Conservation (phyloP, 805 yeast species). For the Lipomyces orientalis region DNA sequence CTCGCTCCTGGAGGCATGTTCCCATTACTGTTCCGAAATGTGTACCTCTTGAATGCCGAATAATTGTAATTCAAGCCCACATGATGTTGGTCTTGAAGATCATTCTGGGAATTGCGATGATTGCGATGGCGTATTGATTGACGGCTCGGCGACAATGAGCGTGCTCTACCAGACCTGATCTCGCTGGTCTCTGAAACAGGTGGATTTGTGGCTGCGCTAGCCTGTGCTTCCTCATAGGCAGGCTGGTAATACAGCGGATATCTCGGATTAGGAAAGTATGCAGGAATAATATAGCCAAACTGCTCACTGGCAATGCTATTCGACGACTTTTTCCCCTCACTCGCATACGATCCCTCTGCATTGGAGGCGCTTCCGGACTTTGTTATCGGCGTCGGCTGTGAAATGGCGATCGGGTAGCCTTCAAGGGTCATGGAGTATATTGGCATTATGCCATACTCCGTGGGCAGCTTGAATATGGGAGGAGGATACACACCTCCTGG, state of each 20-base stretch:
- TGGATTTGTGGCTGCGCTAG: not conserved
- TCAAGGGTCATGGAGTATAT: constrained; percentile 7
- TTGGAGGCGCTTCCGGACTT: not conserved
- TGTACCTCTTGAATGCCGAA: not conserved
- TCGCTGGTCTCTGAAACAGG: not conserved
- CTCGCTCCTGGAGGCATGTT: not conserved
- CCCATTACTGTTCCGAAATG: not conserved
- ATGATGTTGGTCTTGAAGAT: not conserved
- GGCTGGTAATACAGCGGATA: constrained; percentile 2
- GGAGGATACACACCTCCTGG: constrained; percentile 28
- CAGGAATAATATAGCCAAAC: constrained; percentile 8
- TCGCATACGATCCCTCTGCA: not conserved
- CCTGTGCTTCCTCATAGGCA: not conserved
- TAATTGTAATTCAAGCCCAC: not conserved
- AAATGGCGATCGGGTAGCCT: constrained; percentile 7
- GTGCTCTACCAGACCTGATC: not conserved
- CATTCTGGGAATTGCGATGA: constrained; percentile 15
- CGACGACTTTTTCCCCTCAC: not conserved
- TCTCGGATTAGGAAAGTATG: constrained; percentile 2
- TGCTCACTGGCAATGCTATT: not conserved
- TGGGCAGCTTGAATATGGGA: constrained; percentile 18
- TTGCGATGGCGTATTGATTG: constrained; percentile 18
- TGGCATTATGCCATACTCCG: constrained; percentile 21
- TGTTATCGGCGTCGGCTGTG: not conserved
- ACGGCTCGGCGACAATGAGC: constrained; percentile 17